These are phyloP conservation scores for cucumber (Cucumis sativus) DNA, from an alignment of 306 rosid genomes.

Conservation along the genomic window DNA sequence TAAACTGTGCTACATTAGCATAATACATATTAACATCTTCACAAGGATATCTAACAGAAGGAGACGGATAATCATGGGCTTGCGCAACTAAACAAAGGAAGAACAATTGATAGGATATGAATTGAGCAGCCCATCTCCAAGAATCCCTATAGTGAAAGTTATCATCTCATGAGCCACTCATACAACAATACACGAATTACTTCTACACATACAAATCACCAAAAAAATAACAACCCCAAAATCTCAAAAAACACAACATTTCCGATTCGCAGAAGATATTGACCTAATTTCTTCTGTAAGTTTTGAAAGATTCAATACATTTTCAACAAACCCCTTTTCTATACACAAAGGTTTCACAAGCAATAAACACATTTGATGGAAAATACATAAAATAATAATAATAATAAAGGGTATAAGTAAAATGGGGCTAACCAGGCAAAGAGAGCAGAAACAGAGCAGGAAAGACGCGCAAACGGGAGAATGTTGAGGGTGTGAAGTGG, in stretches of 20 bases:
- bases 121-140: slow-evolving; percentile 38
- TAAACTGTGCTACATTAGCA: slow-evolving; percentile 19
- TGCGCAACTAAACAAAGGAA: slow-evolving; percentile 31
- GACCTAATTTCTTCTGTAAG: neutral
- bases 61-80: slow-evolving; percentile 27
- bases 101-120: slow-evolving; percentile 39
- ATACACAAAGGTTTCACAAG: neutral
- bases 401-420: neutral
- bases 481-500: neutral
- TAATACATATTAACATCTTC: slow-evolving; percentile 40
- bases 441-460: neutral
- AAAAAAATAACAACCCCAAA: neutral
- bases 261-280: neutral
- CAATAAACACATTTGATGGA: neutral
- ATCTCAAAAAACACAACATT: neutral
- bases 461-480: neutral
- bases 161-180: neutral
- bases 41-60: slow-evolving; percentile 31
- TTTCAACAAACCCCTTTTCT: neutral
- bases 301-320: neutral
- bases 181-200: neutral
- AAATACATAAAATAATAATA: neutral
- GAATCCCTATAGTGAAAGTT: slow-evolving; percentile 14
- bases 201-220: neutral
- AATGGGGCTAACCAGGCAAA: neutral